Evolutionary conservation across 768 basidiomycete genomes (phyloP).

Genomic region (Hericium rajendrae): DNA sequence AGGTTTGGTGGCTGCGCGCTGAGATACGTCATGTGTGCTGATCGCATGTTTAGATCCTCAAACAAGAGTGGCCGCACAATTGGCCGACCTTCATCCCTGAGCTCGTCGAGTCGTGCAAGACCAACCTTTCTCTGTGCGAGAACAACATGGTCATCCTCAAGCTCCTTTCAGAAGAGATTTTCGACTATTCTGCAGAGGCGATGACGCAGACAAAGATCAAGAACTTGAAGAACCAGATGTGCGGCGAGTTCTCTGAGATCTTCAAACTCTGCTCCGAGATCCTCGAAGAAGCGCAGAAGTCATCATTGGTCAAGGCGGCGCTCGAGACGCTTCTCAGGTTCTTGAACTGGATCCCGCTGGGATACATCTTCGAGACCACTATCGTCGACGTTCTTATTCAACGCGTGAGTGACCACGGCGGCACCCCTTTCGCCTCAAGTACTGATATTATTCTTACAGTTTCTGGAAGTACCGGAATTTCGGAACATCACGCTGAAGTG

Average conservation of each 20-base stretch:
- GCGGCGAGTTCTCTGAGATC: constrained; percentile 92
- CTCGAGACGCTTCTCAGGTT: constrained; percentile 92
- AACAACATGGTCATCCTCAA: constrained; percentile 99
- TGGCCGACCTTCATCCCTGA: constrained; percentile 98
- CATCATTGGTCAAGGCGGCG: constrained; percentile 88
- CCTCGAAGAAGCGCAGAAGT: constrained; percentile 92
- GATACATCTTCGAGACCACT: constrained; percentile 97
- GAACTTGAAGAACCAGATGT: constrained; percentile 96
- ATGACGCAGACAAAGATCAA: constrained; percentile 98
- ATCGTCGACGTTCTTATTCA: constrained; percentile 90
- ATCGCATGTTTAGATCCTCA: constrained; percentile 65
- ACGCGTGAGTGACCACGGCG: constrained; percentile 51
- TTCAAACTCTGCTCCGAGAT: constrained; percentile 97
- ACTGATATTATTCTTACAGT: constrained; percentile 36
- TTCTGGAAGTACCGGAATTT: constrained; percentile 94
- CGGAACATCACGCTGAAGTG: constrained; percentile 96
- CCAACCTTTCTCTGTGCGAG: constrained; percentile 92
- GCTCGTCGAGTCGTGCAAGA: constrained; percentile 94
- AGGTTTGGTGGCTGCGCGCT: constrained; percentile 43
- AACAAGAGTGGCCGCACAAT: constrained; percentile 99
- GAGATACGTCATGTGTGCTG: not conserved
- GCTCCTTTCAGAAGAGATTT: constrained; percentile 96
- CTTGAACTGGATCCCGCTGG: constrained; percentile 98
- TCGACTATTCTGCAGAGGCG: constrained; percentile 97
- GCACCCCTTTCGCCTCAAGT: constrained; percentile 3